Conservation (phyloP, 352 stramenopile species). For the Phytophthora colocasiae region DNA sequence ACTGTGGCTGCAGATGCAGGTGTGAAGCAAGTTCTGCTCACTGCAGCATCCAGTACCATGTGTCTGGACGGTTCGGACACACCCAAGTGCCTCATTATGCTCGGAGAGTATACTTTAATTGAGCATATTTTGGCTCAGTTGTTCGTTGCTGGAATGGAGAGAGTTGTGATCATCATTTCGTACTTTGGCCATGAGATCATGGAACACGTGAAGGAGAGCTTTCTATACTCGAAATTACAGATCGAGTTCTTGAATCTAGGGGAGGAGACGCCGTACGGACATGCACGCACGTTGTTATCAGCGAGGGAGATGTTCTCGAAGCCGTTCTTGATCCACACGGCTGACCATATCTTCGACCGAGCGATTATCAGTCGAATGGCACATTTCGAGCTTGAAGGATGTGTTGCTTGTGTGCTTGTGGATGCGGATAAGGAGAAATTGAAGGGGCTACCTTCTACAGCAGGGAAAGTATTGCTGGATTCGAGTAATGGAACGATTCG, state of each 20-base stretch:
- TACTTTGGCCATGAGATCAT: conserved; percentile 85
- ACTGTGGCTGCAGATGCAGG: conserved; percentile 3
- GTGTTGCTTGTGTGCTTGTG: conserved; percentile 77
- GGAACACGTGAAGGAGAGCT: conserved; percentile 78
- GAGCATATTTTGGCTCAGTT: conserved; percentile 86
- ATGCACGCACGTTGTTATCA: conserved; percentile 78
- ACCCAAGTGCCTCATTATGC: conserved; percentile 79
- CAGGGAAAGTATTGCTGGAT: conserved; percentile 72
- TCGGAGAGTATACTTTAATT: conserved; percentile 82
- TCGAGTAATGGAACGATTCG: conserved; percentile 54
- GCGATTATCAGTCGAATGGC: conserved; percentile 72
- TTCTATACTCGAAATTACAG: conserved; percentile 76
- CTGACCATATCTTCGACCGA: conserved; percentile 88
- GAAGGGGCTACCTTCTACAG: conserved; percentile 62
- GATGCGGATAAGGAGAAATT: conserved; percentile 74
- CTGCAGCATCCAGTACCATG: conserved; percentile 80
- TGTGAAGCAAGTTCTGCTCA: conserved; percentile 83
- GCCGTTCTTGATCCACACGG: conserved; percentile 88
- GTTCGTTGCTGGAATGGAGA: conserved; percentile 82
- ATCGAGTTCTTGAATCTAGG: conserved; percentile 89
- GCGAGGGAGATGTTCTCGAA: conserved; percentile 80
- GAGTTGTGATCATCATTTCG: conserved; percentile 87
- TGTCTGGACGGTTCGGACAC: conserved; percentile 81
- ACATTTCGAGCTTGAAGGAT: conserved; percentile 76
- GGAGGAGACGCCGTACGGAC: conserved; percentile 75